Conservation (phyloP, 345 rosid species). For the Cochlearia excelsa region DNA sequence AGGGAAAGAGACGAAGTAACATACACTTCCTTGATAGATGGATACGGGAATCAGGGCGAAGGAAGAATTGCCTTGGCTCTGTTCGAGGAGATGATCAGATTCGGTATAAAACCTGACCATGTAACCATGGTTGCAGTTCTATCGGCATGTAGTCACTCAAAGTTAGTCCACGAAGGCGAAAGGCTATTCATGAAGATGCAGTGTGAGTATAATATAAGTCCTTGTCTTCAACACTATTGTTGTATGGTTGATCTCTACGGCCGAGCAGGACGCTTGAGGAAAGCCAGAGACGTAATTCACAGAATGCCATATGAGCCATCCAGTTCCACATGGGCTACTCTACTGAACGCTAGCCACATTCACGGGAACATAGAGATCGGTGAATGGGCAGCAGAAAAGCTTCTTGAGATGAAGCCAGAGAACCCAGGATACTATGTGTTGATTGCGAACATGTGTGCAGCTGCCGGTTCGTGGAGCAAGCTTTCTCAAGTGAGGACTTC, state of each 20-base stretch:
- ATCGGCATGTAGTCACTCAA: constrained; percentile 85
- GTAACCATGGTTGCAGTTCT: constrained; percentile 80
- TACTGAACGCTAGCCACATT: constrained; percentile 42
- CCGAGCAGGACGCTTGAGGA: constrained; percentile 60
- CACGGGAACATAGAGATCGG: constrained; percentile 57
- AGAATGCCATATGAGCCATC: constrained; percentile 59
- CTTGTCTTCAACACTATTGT: constrained; percentile 55
- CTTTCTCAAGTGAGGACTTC: constrained; percentile 58
- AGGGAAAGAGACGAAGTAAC: constrained; percentile 60
- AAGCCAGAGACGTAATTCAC: constrained; percentile 49
- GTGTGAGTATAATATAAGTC: constrained; percentile 42
- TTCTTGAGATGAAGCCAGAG: constrained; percentile 56
- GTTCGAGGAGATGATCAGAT: constrained; percentile 54
- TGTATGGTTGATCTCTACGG: constrained; percentile 84
- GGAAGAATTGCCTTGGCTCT: constrained; percentile 50
- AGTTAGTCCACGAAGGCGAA: constrained; percentile 58
- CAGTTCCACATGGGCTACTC: constrained; percentile 66
- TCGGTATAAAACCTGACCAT: constrained; percentile 59
- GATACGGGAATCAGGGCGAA: constrained; percentile 68
- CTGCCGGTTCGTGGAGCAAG: constrained; percentile 64
- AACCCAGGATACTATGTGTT: constrained; percentile 68
- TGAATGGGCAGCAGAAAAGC: constrained; percentile 76
- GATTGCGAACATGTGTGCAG: constrained; percentile 73
- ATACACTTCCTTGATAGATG: constrained; percentile 75
- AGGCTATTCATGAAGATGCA: constrained; percentile 50